Evolutionary conservation across 768 basidiomycete genomes (phyloP), one percentile per base, ranked within the genome.

Genomic region (Mycena metata): DNA sequence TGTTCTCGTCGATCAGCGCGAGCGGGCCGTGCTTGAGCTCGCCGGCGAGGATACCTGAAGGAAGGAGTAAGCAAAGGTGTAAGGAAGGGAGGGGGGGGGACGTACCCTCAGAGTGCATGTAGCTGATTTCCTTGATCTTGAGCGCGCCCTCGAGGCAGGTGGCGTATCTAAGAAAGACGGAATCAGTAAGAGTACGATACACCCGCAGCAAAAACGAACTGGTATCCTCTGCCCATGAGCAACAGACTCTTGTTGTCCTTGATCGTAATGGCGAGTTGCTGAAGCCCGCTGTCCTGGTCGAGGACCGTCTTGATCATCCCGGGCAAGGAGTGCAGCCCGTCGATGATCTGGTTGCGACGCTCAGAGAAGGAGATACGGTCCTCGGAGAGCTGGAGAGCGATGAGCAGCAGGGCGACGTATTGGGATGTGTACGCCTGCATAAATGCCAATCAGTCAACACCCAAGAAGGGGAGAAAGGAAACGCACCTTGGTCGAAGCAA

Each of bases 101-200:
- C 81, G 69, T 81, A 83, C 92, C 92, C 82, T 91, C 90, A 2
- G 89, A 89, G 78, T 91, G 91, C 88, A 94, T 91, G 83, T 98
- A 98, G 63, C 93, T 94, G 79, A 98, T 96, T 85, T 99, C 98
- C 84, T 99, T 99, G 84, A 99, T 99, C 86, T 99, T 99, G 75
- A 99, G 83, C 9, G 98, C 98, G 64, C 96, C 98, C 80, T 99
- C 98, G 52, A 99, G 86, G 81, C 97, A 99, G 9, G 98, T 99
- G 9, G 98, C 98, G 73, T 97, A 90, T 79, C 91, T 91, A 41
- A 49, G 47, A 26, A n/a, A 49, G 43, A 15, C 50, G 12, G 58
- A 26, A 26, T 70, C 30, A 70, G 70, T 41, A 65, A 21, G 60
- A 50, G 42, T 6, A 66, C 9, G 15, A 41, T 33, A 33, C 35